Percentiles rank a stretch among this genome's conserved stretches.
phyloP scores from a whole-genome alignment of 1,284 basidiomycete genomes.

The Puccinia polysora region DNA sequence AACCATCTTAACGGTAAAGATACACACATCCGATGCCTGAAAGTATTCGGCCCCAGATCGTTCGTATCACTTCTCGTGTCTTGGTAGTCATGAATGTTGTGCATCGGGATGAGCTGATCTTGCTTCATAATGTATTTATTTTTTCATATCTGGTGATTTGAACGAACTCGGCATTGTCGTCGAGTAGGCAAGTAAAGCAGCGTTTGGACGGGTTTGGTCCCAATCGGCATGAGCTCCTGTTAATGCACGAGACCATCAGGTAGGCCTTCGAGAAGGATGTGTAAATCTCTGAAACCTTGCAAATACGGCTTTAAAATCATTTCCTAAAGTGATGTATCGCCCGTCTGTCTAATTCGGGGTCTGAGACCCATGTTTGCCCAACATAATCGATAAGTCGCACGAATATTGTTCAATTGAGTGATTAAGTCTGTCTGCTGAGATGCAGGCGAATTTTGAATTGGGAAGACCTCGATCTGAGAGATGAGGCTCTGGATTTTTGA shows the following conservation, averaged over 20 bases:
- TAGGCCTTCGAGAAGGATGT: too few species aligned
- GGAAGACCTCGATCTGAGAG: constrained; percentile 14
- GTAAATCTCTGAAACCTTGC: too few species aligned
- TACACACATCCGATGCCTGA: constrained; percentile 87
- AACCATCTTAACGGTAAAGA: constrained; percentile 99
- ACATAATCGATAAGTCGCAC: constrained; percentile 22
- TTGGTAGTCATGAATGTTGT: not conserved
- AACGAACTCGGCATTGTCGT: not conserved
- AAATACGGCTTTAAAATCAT: too few species aligned
- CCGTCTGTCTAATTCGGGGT: constrained; percentile 20
- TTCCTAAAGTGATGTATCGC: not conserved
- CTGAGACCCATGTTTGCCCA: constrained; percentile 26
- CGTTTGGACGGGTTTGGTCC: constrained; percentile 35
- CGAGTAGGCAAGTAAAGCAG: constrained; percentile 27
- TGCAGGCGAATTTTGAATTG: constrained; percentile 16
- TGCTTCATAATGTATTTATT: not conserved
- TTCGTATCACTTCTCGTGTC: constrained; percentile 8
- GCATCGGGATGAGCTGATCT: not conserved
- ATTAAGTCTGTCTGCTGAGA: not conserved
- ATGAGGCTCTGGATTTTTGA: constrained; percentile 14
- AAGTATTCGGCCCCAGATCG: constrained; percentile 68
- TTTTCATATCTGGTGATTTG: not conserved
- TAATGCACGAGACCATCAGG: constrained; percentile 41
- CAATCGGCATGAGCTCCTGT: constrained; percentile 23
- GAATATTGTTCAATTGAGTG: constrained; percentile 14